Conservation (phyloP, 2,329 filamentous ascomycete species). For the Paecilomyces formosus region DNA sequence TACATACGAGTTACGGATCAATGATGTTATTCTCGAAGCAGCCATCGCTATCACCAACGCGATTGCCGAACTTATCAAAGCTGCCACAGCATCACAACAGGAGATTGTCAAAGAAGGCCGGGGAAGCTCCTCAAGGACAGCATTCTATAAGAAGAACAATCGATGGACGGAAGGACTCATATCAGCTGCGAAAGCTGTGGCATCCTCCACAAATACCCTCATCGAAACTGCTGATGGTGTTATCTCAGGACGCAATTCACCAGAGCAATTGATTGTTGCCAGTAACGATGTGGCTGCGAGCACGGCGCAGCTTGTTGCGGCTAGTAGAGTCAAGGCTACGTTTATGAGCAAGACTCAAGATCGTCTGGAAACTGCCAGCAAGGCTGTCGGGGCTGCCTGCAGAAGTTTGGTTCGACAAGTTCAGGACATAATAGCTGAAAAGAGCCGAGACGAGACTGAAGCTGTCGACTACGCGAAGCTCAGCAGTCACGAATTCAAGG, state of each 20-base stretch:
- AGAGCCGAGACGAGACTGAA: conserved; percentile 69
- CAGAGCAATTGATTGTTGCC: conserved; percentile 94
- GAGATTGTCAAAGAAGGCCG: conserved; percentile 94
- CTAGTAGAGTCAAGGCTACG: conserved; percentile 89
- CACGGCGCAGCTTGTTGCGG: conserved; percentile 92
- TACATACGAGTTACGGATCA: conserved; percentile 92
- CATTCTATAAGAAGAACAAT: conserved; percentile 99
- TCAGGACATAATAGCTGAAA: conserved; percentile 85
- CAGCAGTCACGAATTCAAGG: conserved; percentile 94
- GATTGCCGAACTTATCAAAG: conserved; percentile 90
- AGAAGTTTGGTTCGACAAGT: conserved; percentile 84
- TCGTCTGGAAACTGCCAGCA: conserved; percentile 78
- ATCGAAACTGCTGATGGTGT: conserved; percentile 98
- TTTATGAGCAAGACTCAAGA: conserved; percentile 99
- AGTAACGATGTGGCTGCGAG: conserved; percentile 95
- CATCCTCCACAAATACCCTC: conserved; percentile 83
- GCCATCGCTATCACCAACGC: conserved; percentile 90
- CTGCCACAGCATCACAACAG: conserved; percentile 83
- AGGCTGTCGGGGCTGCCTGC: conserved; percentile 86
- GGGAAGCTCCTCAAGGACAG: conserved; percentile 76
- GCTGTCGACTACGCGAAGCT: conserved; percentile 81
- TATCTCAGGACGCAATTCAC: conserved; percentile 81
- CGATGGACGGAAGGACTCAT: conserved; percentile 98
- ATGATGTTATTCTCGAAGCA: conserved; percentile 89
- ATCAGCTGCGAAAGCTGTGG: conserved; percentile 93